Evolutionary conservation across 257 asterid species (phyloP), one percentile per base, ranked within the genome.

Genomic region (Ocimum tenuiflorum): DNA sequence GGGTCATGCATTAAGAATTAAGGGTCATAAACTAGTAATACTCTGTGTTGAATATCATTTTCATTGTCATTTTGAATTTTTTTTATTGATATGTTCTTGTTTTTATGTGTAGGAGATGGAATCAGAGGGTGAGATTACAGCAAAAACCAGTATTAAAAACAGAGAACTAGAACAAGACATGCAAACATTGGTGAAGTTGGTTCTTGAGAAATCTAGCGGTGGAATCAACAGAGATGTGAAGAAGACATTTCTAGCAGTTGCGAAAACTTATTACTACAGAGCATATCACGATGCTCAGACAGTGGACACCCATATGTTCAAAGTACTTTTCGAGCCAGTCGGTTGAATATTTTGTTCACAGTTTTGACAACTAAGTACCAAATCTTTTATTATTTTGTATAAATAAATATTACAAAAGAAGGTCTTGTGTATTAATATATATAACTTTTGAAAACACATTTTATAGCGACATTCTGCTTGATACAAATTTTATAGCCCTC

Each of bases 201-300:
- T 71, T 2, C 31, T 80, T 0, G 59, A 51, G 42, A 35, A 52
- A 41, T 65, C 73, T 2, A 58, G 1, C 15, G 78, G 1, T 20
- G 78, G 63, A 48, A 20, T 73, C 22, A 23, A 53, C 52, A 19
- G 19, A 51, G 71, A 65, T n/a, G 43, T 61, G 43, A 79, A 73
- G 75, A 79, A 76, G 65, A 75, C 79, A 72, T 79, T 79, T 73
- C 53, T 79, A 3, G 39, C 35, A 0, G 75, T 79, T 38, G 79
- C 79, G 3, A 76, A 69, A 71, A 54, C 78, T 0, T 79, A 36
- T 27, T 79, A 67, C 62, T 79, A 75, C 23, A 27, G 18, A 1
- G 69, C 81, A n/a, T 69, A 60, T 13, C 36, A 56, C 61, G 45
- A 22, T 59, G 46, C 57, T 2, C 63, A 69, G 15, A 75, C 61